phyloP scores from a whole-genome alignment of 441 rosid species.

The Syzygium syzygioides region DNA sequence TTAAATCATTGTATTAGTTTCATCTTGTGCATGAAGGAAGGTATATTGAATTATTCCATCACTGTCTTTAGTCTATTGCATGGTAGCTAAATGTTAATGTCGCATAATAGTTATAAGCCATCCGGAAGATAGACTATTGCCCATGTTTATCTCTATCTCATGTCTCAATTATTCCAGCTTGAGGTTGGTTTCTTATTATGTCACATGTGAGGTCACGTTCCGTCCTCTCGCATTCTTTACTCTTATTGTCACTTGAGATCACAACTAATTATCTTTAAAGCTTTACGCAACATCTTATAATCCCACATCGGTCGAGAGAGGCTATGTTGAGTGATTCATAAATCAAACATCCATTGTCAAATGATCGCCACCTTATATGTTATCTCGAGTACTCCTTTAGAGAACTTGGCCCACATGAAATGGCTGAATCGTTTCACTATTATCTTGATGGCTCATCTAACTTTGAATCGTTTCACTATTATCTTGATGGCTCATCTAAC shows the following conservation, averaged over 20 bases:
- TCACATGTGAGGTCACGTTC: background rate
- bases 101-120: background rate
- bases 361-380: background rate
- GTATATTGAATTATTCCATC: background rate
- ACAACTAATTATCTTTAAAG: background rate
- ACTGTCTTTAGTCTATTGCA: background rate
- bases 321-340: background rate
- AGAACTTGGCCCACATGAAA: background rate
- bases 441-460: background rate
- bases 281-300: background rate
- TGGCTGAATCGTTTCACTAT: rapidly evolving
- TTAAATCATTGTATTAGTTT: background rate
- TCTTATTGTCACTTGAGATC: background rate
- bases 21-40: background rate
- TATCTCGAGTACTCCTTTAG: background rate
- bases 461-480: no score
- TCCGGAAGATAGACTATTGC: background rate
- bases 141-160: background rate
- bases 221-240: background rate
- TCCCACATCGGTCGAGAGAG: background rate
- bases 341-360: background rate
- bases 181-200: background rate
- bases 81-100: background rate
- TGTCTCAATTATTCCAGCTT: background rate
- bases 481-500: no score